These are phyloP conservation scores for Triticum monococcum DNA, from an alignment of 176 grass and related monocot species.

Conservation along the genomic window DNA sequence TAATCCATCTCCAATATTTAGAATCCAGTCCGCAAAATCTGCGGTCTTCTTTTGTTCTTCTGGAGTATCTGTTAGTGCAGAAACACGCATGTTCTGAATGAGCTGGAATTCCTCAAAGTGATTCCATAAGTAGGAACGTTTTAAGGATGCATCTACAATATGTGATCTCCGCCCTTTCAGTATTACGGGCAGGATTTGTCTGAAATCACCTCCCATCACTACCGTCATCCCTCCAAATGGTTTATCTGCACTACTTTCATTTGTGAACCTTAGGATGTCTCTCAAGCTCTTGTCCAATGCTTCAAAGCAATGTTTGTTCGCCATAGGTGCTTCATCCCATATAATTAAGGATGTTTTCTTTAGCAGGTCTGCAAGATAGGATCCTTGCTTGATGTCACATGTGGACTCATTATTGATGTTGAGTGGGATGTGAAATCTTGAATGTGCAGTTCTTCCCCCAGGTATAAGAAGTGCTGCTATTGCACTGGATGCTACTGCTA, in stretches of 20 bases:
- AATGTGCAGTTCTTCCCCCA: neutral
- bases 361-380: neutral
- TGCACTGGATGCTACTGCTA: neutral
- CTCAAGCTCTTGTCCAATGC: slow-evolving; percentile 8
- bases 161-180: neutral
- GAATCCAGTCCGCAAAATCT: slow-evolving; percentile 5
- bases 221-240: slow-evolving; percentile 5
- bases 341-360: slow-evolving; percentile 15
- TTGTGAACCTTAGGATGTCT: neutral
- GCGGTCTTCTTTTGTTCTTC: neutral
- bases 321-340: slow-evolving; percentile 15
- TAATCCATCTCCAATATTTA: slow-evolving; percentile 1
- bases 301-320: slow-evolving; percentile 6
- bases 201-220: slow-evolving; percentile 14
- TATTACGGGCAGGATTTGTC: slow-evolving; percentile 17
- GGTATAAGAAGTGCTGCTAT: neutral
- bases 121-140: slow-evolving; percentile 11
- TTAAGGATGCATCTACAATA: slow-evolving; percentile 4
- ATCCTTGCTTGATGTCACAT: slow-evolving; percentile 21
- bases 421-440: too few relatives aligned
- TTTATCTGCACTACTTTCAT: neutral
- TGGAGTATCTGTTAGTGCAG: too few relatives aligned
- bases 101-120: neutral
- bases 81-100: slow-evolving; percentile 8
- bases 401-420: slow-evolving; percentile 8